Conservation (phyloP, 106 monocot species). For the Alisma plantagoaquatica region DNA sequence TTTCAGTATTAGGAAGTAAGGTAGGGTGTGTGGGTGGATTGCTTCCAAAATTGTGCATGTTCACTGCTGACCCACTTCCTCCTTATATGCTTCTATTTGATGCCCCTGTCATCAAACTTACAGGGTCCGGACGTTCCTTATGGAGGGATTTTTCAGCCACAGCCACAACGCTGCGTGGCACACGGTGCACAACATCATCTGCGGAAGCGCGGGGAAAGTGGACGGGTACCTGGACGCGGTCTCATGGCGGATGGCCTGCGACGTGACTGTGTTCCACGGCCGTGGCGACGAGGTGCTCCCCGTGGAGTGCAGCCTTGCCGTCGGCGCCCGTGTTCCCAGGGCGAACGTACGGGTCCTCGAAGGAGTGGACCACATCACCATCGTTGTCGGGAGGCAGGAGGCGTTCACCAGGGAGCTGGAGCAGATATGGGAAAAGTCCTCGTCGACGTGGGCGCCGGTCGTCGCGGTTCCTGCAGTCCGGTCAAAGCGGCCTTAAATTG, state of each 20-base stretch:
- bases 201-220: conserved; percentile 53
- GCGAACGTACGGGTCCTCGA: conserved; percentile 51
- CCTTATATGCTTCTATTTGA: no score
- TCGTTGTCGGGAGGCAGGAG: conserved; percentile 55
- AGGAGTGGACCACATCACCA: conserved; percentile 52
- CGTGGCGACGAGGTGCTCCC: conserved; percentile 55
- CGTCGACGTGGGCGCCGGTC: no score
- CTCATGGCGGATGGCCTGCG: conserved; percentile 39
- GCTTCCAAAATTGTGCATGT: no score
- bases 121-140: conserved; percentile 56
- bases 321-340: conserved; percentile 36
- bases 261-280: conserved; percentile 60
- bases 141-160: conserved; percentile 68
- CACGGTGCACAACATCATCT: conserved; percentile 78
- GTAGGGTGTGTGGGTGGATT: no score
- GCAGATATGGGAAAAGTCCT: conserved; percentile 40
- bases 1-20: no score
- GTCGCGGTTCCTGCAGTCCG: no score
- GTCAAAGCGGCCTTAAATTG: no score
- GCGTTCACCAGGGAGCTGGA: conserved; percentile 58
- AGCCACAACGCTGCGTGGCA: conserved; percentile 71
- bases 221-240: conserved; percentile 49
- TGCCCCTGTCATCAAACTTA: no score
- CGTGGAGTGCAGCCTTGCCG: conserved; percentile 51
- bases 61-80: no score